Conservation (phyloP, 768 basidiomycete species). For the Rossbeevera mucosa region DNA sequence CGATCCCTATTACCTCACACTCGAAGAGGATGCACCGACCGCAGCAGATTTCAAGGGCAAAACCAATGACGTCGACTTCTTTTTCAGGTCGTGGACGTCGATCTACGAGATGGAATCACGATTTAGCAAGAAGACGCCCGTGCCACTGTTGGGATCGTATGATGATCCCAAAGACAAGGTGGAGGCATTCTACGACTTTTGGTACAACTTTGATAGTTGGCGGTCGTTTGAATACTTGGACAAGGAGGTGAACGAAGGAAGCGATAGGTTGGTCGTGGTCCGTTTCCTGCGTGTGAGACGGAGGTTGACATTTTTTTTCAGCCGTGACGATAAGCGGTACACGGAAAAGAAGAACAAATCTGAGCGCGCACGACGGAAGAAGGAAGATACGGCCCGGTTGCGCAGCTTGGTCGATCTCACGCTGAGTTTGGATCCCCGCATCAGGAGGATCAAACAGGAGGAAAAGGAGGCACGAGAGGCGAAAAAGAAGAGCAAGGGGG, state of each 20-base stretch:
- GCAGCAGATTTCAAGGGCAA: conserved; percentile 50
- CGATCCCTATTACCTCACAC: conserved; percentile 68
- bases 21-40: conserved; percentile 76
- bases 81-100: conserved; percentile 72
- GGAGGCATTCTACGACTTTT: conserved; percentile 95
- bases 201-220: conserved; percentile 99
- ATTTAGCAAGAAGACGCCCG: conserved; percentile 83
- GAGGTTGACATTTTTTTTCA: conserved; percentile 36
- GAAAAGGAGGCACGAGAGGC: conserved; percentile 93
- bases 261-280: conserved; percentile 66
- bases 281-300: background rate
- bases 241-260: conserved; percentile 98
- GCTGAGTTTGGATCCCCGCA: conserved; percentile 83
- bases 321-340: conserved; percentile 97
- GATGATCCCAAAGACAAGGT: conserved; percentile 77
- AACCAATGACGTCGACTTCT: conserved; percentile 50
- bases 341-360: conserved; percentile 99
- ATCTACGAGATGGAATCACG: conserved; percentile 89
- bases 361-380: conserved; percentile 93
- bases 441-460: conserved; percentile 94
- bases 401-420: conserved; percentile 84
- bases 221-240: conserved; percentile 96
- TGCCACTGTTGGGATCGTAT: conserved; percentile 69
- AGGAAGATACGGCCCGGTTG: conserved; percentile 91
- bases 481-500: conserved; percentile 66